Evolutionary conservation across 768 basidiomycete species (phyloP).

Genomic region (Suillus plorans): DNA sequence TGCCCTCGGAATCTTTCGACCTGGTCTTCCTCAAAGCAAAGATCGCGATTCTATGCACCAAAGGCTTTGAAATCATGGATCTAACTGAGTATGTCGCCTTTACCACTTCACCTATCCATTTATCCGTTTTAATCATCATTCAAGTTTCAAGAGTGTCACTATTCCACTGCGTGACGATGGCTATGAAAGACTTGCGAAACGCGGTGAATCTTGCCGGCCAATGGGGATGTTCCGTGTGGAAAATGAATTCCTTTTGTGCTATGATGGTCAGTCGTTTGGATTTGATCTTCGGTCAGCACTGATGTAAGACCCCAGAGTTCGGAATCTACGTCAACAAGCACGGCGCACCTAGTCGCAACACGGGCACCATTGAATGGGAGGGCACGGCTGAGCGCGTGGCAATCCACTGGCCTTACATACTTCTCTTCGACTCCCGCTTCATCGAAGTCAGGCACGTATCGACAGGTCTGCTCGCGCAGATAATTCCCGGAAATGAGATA

Average conservation of each 20-base stretch:
- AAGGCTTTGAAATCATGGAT: slow-evolving; percentile 98
- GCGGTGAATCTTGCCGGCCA: slow-evolving; percentile 78
- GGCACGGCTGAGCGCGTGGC: slow-evolving; percentile 87
- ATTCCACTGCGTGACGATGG: slow-evolving; percentile 83
- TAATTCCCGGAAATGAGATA: slow-evolving; percentile 78
- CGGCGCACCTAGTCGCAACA: slow-evolving; percentile 75
- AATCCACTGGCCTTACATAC: slow-evolving; percentile 84
- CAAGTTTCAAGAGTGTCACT: slow-evolving; percentile 82
- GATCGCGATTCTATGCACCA: slow-evolving; percentile 90
- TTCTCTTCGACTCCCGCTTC: slow-evolving; percentile 86
- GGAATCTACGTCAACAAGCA: slow-evolving; percentile 91
- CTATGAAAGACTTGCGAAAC: slow-evolving; percentile 68
- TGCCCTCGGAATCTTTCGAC: slow-evolving; percentile 88
- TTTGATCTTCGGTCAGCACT: neutral
- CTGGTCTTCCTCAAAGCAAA: slow-evolving; percentile 91
- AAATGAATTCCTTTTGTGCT: slow-evolving; percentile 87
- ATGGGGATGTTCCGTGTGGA: slow-evolving; percentile 91
- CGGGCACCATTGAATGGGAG: slow-evolving; percentile 90
- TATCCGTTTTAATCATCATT: neutral
- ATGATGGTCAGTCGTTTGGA: slow-evolving; percentile 61
- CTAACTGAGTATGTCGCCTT: slow-evolving; percentile 69
- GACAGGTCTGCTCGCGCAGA: slow-evolving; percentile 77
- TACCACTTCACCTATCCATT: neutral
- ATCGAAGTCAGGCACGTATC: slow-evolving; percentile 87
- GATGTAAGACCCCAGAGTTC: slow-evolving; percentile 56